phyloP scores from a whole-genome alignment of 306 rosid species.

The Quillaja saponaria region DNA sequence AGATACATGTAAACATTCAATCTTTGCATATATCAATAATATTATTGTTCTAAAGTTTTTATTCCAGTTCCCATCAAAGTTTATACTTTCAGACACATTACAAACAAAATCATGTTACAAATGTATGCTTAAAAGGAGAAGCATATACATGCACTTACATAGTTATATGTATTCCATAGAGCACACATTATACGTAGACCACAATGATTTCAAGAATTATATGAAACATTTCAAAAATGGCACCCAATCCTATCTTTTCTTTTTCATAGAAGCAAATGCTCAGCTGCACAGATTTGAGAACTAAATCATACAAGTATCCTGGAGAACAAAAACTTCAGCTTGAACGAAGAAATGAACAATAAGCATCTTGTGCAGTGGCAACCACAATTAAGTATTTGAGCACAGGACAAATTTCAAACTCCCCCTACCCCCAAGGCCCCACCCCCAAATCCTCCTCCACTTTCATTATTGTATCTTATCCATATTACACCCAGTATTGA shows the following conservation, averaged over 20 bases:
- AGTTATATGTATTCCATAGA: not conserved
- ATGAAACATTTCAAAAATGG: not conserved
- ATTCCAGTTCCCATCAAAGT: slow-evolving; percentile 3
- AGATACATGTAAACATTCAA: slow-evolving; percentile 34
- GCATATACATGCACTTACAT: not conserved
- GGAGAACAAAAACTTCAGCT: too few species aligned
- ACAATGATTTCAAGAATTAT: too few species aligned
- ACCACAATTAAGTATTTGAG: not conserved
- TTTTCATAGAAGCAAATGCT: not conserved
- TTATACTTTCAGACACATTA: not conserved
- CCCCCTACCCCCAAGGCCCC: too few species aligned
- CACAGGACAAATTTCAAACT: too few species aligned
- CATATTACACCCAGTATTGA: not conserved
- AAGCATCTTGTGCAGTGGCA: not conserved
- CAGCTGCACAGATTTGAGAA: not conserved
- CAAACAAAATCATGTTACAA: not conserved
- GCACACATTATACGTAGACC: not conserved
- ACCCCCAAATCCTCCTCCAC: too few species aligned
- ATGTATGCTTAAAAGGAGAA: not conserved
- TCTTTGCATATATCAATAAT: slow-evolving; percentile 8
- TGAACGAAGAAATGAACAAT: not conserved
- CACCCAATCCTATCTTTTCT: not conserved
- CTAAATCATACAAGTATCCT: not conserved
- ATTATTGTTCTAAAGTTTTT: not conserved
- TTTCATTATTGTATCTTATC: too few species aligned